A percentile compares a stretch with the other conserved stretches of the same genome.
Evolutionary conservation across 139 green algal species (phyloP).

Genomic region (Coccomyxa sp.): DNA sequence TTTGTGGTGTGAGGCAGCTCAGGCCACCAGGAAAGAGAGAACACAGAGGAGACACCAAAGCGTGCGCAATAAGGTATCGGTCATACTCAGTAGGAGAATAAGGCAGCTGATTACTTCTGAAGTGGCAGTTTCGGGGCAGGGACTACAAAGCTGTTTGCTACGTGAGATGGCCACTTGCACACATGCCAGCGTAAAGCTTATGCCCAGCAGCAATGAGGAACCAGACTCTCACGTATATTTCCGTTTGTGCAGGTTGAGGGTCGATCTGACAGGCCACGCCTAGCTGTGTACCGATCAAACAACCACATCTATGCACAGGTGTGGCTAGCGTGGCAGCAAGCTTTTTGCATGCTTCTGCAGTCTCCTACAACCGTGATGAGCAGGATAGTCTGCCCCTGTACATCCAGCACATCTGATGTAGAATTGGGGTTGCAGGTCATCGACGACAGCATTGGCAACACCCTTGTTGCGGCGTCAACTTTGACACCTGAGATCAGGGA

Average conservation of each 20-base stretch:
- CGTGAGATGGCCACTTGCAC: too few relatives aligned
- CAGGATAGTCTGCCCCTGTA: too few relatives aligned
- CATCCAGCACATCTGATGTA: too few relatives aligned
- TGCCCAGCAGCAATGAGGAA: too few relatives aligned
- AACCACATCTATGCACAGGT: slow-evolving; percentile 97
- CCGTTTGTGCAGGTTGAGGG: slow-evolving; percentile 68
- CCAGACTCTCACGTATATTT: too few relatives aligned
- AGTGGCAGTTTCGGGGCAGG: background rate
- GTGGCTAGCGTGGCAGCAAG: background rate
- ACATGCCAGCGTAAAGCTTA: too few relatives aligned
- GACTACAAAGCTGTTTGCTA: too few relatives aligned
- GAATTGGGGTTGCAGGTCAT: slow-evolving; percentile 70
- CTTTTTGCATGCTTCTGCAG: too few relatives aligned
- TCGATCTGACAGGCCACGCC: slow-evolving; percentile 81
- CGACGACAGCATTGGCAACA: slow-evolving; percentile 78
- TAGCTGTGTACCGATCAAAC: slow-evolving; percentile 94
- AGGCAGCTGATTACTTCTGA: slow-evolving; percentile 1
- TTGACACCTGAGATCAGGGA: slow-evolving; percentile 62
- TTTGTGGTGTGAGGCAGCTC: background rate
- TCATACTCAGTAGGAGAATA: too few relatives aligned
- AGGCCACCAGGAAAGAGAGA: slow-evolving; percentile 23
- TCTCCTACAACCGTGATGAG: too few relatives aligned
- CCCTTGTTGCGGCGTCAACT: slow-evolving; percentile 78
- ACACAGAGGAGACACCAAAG: slow-evolving; percentile 54
- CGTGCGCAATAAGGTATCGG: slow-evolving; percentile 60